phyloP scores from a whole-genome alignment of 2,329 filamentous ascomycete genomes.

The Arthrobotrys sphaeroides region DNA sequence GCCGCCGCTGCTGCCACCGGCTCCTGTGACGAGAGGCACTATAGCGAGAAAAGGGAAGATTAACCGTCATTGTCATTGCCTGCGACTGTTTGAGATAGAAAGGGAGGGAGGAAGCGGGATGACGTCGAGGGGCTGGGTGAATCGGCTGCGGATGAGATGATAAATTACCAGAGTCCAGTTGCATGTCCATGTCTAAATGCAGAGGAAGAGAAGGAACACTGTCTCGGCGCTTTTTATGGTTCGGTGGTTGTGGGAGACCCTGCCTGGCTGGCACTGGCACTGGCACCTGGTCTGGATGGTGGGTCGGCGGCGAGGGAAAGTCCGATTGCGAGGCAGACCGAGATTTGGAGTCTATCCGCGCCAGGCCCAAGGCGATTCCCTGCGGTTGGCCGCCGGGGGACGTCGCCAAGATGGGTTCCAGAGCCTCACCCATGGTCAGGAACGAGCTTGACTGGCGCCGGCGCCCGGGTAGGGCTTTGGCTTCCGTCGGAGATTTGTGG shows the following conservation, averaged over 20 bases:
- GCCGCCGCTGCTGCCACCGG: slow-evolving; percentile 58
- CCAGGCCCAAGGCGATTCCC: slow-evolving; percentile 25
- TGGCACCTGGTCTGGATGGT: neutral
- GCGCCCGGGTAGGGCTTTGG: neutral
- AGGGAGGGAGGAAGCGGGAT: neutral
- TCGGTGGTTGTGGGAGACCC: slow-evolving; percentile 1
- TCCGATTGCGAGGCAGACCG: slow-evolving; percentile 41
- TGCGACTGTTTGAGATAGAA: neutral
- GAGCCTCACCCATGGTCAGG: slow-evolving; percentile 5
- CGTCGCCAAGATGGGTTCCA: slow-evolving; percentile 30
- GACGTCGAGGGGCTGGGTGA: neutral
- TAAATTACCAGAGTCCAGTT: slow-evolving; percentile 40
- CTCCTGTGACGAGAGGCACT: neutral
- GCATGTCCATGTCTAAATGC: slow-evolving; percentile 52
- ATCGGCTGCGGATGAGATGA: neutral
- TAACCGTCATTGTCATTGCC: too few relatives aligned
- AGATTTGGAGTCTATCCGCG: slow-evolving; percentile 33
- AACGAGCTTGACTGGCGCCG: slow-evolving; percentile 17
- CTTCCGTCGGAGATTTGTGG: slow-evolving; percentile 22
- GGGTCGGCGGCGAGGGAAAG: slow-evolving; percentile 18
- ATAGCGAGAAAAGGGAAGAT: neutral
- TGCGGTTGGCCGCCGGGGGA: slow-evolving; percentile 13
- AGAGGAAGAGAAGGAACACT: slow-evolving; percentile 39
- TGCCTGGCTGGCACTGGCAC: slow-evolving; percentile 11
- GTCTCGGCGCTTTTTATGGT: slow-evolving; percentile 38